A percentile compares a stretch with the other conserved stretches of the same genome.
These are phyloP conservation scores for Peronosclerospora sorghi DNA, from an alignment of 352 stramenopile species.

Conservation along the genomic window DNA sequence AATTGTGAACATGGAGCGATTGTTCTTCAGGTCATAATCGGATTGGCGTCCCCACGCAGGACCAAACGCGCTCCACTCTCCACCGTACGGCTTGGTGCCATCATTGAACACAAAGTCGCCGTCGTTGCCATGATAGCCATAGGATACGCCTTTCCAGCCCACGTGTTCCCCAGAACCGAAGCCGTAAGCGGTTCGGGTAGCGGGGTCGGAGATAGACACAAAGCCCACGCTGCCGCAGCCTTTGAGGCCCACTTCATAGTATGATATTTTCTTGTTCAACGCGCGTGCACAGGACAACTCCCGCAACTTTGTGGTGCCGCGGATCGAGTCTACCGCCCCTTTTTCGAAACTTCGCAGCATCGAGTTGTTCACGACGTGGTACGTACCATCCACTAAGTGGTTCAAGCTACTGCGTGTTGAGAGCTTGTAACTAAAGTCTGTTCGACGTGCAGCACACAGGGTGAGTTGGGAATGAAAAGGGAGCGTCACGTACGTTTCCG, in stretches of 20 bases:
- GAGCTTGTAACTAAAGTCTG: slow-evolving; percentile 27
- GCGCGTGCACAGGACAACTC: slow-evolving; percentile 44
- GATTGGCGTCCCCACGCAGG: slow-evolving; percentile 44
- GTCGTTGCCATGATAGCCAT: slow-evolving; percentile 80
- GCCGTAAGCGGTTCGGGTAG: slow-evolving; percentile 50
- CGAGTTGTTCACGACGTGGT: slow-evolving; percentile 67
- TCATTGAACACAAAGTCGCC: slow-evolving; percentile 81
- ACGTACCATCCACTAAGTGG: slow-evolving; percentile 24
- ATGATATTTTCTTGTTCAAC: slow-evolving; percentile 42
- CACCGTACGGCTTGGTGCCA: slow-evolving; percentile 51
- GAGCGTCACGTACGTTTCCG: slow-evolving; percentile 25
- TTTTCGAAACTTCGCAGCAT: slow-evolving; percentile 69
- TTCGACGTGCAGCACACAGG: slow-evolving; percentile 28
- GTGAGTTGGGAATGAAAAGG: slow-evolving; percentile 33
- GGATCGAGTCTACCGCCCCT: slow-evolving; percentile 63
- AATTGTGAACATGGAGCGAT: slow-evolving; percentile 33
- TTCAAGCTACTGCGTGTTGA: slow-evolving; percentile 50
- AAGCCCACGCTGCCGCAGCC: slow-evolving; percentile 71
- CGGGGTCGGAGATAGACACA: slow-evolving; percentile 45
- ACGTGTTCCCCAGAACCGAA: slow-evolving; percentile 77
- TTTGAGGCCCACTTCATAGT: slow-evolving; percentile 71
- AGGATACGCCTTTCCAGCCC: slow-evolving; percentile 71
- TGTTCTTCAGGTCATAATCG: slow-evolving; percentile 15
- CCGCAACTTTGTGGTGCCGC: slow-evolving; percentile 35
- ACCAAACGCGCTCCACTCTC: slow-evolving; percentile 58